Evolutionary conservation across 139 green algal genomes (phyloP).

Genomic region (Pleodorina starrii): DNA sequence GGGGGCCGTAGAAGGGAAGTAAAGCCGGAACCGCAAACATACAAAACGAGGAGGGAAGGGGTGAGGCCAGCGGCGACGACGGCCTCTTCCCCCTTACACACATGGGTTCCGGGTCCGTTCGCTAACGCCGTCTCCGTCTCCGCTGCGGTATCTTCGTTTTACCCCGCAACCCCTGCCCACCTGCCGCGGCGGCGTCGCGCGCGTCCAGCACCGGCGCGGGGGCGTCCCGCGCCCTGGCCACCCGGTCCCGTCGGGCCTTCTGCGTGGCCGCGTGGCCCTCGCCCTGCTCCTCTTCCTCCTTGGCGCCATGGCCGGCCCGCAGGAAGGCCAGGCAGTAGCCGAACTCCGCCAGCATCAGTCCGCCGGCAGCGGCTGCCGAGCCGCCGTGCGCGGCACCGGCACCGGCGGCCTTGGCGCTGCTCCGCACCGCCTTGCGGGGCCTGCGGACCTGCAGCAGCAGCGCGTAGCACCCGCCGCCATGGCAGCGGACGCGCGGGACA

Average conservation of each 20-base stretch:
- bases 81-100: too few relatives aligned
- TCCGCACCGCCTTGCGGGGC: background rate
- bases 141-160: background rate
- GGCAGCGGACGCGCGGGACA: too few relatives aligned
- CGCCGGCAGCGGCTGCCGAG: background rate
- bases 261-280: too few relatives aligned
- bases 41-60: too few relatives aligned
- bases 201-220: slow-evolving; percentile 57
- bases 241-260: background rate
- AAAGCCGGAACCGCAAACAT: too few relatives aligned
- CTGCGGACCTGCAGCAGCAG: slow-evolving; percentile 1
- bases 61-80: too few relatives aligned
- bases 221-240: background rate
- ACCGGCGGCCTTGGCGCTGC: background rate
- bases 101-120: too few relatives aligned
- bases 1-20: too few relatives aligned
- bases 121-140: too few relatives aligned
- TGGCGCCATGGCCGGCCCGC: background rate
- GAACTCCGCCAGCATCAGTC: slow-evolving; percentile 57
- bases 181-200: slow-evolving; percentile 56
- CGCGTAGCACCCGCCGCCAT: background rate
- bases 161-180: background rate
- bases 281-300: background rate
- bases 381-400: too few relatives aligned
- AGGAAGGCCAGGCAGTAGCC: slow-evolving; percentile 52